phyloP scores from a whole-genome alignment of 345 rosid genomes.

The Eucalyptus erythrocorys region DNA sequence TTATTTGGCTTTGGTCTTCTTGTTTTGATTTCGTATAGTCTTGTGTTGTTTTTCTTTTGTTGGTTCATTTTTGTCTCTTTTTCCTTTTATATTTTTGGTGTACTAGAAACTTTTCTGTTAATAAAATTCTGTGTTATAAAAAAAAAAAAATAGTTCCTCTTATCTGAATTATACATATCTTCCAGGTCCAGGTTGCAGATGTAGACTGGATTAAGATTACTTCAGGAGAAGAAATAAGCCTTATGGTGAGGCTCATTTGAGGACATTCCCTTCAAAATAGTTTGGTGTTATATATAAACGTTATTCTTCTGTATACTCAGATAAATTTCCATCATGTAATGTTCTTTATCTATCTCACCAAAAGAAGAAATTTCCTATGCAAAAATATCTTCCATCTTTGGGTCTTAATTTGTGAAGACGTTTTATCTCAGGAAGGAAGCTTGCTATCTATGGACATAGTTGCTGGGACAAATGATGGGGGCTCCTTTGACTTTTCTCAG shows the following conservation, averaged over 20 bases:
- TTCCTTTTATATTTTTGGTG: not conserved
- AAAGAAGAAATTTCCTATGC: not conserved
- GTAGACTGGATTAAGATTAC: slow-evolving; percentile 86
- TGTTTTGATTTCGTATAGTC: not conserved
- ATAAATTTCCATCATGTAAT: not conserved
- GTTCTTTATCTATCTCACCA: not conserved
- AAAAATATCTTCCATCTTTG: not conserved
- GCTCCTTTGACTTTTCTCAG: slow-evolving; percentile 69
- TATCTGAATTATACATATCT: not conserved
- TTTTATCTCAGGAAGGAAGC: slow-evolving; percentile 62
- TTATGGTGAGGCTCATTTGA: slow-evolving; percentile 38
- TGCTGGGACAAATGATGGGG: slow-evolving; percentile 68
- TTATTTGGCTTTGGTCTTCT: not conserved
- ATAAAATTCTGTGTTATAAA: not conserved
- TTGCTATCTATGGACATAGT: slow-evolving; percentile 38
- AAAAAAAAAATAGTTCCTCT: not conserved
- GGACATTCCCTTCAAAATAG: not conserved
- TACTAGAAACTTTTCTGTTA: not conserved
- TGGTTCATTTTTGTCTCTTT: not conserved
- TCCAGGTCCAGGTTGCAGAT: slow-evolving; percentile 86
- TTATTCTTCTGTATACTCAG: not conserved
- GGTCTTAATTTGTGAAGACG: not conserved
- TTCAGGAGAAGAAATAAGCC: slow-evolving; percentile 67
- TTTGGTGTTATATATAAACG: not conserved
- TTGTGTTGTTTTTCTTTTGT: not conserved